Evolutionary conservation across 768 basidiomycete genomes (phyloP), one percentile per base, ranked within the genome.

Genomic region (Trametes cubensis): DNA sequence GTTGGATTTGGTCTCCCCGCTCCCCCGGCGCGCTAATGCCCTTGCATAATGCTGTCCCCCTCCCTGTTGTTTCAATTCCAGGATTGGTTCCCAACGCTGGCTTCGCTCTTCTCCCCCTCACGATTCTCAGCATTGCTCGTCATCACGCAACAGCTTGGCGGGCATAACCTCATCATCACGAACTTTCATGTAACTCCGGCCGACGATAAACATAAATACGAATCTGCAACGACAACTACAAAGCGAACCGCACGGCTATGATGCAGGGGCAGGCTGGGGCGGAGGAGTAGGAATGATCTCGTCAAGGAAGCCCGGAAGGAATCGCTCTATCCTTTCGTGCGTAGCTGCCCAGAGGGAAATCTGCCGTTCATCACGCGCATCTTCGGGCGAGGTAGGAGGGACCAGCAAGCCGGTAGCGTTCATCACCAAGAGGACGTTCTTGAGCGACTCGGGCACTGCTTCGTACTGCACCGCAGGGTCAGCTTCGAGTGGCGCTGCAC

Each of bases 391-490:
- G 14, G 78, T 76, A 13, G 84, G 87, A 4, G 92, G 91, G 4
- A 92, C 82, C 18, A 99, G 84, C 58, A 95, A 87, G 5, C 84
- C 83, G 1, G 89, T 89, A 1, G 95, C 92, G 68, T 95, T 88
- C 94, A 99, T 95, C 51, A 99, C 96, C 50, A 98, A 82, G 17
- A 99, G 77, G 51, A 96, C 92, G 70, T 98, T 98, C 78, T 98
- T 98, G 68, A 99, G 81, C 1, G 95, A 95, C 75, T 99, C 97
- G 1, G 94, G 94, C 20, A 97, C 83, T 0, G 96, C 96, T 73
- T 99, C 97, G 72, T 89, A 88, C 96, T 98, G 67, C 17, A 48
- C n/a, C 38, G 21, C 28, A 20, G 38, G 34, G 45, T 56, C 21
- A 62, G 59, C 48, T 41, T 42, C 18, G 23, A 30, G 14, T 39